Conservation (phyloP, 1,284 basidiomycete genomes). For the Boletus coffeatus region DNA sequence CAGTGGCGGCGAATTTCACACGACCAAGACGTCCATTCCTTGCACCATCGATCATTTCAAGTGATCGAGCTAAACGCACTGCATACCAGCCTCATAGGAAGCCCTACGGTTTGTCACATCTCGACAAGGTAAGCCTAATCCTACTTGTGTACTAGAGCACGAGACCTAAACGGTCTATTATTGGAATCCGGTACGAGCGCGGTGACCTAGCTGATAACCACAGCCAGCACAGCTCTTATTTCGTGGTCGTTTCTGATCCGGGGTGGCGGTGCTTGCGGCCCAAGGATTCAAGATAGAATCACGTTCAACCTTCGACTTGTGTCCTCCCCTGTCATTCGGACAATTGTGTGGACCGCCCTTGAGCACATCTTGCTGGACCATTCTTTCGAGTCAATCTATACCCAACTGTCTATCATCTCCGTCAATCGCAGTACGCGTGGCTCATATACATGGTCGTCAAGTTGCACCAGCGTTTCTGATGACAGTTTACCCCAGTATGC, state of each 20-base stretch:
- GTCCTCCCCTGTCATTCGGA: neutral
- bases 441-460: neutral
- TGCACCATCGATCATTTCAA: neutral
- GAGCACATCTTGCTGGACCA: neutral
- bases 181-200: neutral
- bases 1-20: neutral
- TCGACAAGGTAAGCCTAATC: neutral
- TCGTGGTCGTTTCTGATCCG: neutral
- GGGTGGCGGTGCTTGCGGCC: neutral
- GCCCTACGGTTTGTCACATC: neutral
- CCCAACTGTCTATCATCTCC: neutral
- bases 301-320: neutral
- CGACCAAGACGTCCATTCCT: neutral
- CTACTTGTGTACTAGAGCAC: neutral
- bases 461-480: neutral
- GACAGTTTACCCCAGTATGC: neutral
- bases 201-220: neutral
- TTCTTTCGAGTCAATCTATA: neutral
- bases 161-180: neutral
- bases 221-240: too few relatives aligned
- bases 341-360: neutral
- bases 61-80: neutral
- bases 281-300: too few relatives aligned
- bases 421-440: neutral
- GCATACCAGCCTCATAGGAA: neutral